Evolutionary conservation across 352 stramenopile genomes (phyloP), one percentile per base, ranked within the genome.

Genomic region (Plasmopara muralis): DNA sequence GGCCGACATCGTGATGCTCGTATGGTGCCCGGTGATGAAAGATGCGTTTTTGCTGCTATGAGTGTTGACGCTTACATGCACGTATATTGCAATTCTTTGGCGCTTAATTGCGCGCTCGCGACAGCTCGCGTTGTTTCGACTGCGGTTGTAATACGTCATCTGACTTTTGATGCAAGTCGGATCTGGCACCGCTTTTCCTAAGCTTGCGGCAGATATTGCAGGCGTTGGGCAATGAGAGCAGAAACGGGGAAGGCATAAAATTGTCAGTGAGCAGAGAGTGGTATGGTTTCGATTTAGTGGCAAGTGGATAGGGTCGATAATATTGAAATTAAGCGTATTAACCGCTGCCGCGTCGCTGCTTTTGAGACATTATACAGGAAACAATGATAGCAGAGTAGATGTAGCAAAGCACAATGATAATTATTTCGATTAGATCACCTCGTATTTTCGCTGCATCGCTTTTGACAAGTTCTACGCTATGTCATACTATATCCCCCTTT

Each of bases 21-120:
- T 62, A 68, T 50, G 69, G 71, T 15, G 57, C 31, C 41, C 61
- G 65, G 57, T 60, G 74, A 50, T 43, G 52, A 43, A 54, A 51
- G 0, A 83, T 51, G 40, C 74, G 59, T 13, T 54, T 56, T 37
- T 78, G 53, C 43, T 78, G 50, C 55, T 82, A 68, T 53, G 65
- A 78, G 47, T 70, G 75, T 50, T 83, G 61, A 41, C 72, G 75
- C 9, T 80, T 47, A 4, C 72, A 60, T 13, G 49, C 62, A 12
- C 68, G 65, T 1, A 68, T 60, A 39, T 82, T 76, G 37, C 75
- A 72, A 61, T 82, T 86, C 60, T 20, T 71, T 70, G 2, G 56
- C 28, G 38, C 78, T 72, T 44, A 72, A 60, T 34, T 63, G 50
- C 25, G 48, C 47, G n/a, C 45, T 28, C 3, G 42, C 54, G 16